phyloP scores from a whole-genome alignment of 2,329 filamentous ascomycete species.

The Lasiodiplodia hormozganensis region DNA sequence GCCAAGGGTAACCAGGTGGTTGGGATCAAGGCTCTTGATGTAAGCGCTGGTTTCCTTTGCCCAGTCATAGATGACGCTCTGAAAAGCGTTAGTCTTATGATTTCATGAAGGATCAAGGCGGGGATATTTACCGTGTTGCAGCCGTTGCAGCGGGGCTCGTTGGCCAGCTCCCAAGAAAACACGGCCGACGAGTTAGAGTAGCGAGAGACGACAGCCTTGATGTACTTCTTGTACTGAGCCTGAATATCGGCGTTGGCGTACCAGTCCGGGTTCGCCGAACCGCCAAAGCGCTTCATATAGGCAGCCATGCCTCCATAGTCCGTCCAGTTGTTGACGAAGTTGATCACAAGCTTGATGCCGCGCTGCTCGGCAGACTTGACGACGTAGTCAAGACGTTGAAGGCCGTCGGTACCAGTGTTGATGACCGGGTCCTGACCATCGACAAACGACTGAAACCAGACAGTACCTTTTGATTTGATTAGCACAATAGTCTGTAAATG shows the following conservation, averaged over 20 bases:
- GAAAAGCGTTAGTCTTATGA: not conserved
- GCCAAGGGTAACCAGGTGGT: constrained; percentile 68
- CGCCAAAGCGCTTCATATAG: constrained; percentile 64
- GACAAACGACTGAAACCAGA: constrained; percentile 64
- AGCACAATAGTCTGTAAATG: not conserved
- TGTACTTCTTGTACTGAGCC: constrained; percentile 67
- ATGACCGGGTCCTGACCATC: constrained; percentile 58
- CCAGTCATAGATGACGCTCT: constrained; percentile 65
- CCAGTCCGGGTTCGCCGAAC: constrained; percentile 58
- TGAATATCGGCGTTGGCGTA: constrained; percentile 59
- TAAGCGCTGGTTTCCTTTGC: constrained; percentile 63
- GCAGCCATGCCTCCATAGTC: constrained; percentile 71
- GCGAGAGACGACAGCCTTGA: constrained; percentile 64
- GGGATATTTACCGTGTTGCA: constrained; percentile 54
- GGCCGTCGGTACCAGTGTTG: constrained; percentile 68
- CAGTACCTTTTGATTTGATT: constrained; percentile 42
- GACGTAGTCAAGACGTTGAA: constrained; percentile 70
- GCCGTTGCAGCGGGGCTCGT: constrained; percentile 69
- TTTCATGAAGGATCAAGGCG: not conserved
- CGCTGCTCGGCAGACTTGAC: constrained; percentile 65
- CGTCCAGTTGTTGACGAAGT: constrained; percentile 72
- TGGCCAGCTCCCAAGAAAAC: constrained; percentile 72
- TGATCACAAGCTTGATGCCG: constrained; percentile 68
- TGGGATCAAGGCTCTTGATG: constrained; percentile 67
- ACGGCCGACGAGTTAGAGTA: constrained; percentile 66